phyloP scores from a whole-genome alignment of 139 green algal species.

The Picochlorum sp. region DNA sequence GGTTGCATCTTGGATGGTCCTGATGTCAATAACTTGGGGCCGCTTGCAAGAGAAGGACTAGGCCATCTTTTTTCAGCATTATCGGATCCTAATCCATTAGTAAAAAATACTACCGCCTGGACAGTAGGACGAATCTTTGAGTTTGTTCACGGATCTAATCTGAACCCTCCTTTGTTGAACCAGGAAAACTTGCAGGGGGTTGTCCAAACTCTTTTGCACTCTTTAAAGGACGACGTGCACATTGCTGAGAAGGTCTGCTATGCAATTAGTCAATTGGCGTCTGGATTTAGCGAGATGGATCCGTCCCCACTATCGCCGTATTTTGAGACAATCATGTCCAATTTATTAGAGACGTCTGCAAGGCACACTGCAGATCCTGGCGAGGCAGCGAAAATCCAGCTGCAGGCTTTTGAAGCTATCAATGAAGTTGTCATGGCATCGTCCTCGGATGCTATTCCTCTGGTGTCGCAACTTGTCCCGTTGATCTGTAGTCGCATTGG shows the following conservation, averaged over 20 bases:
- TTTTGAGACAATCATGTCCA: conserved; percentile 75
- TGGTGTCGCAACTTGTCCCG: conserved; percentile 70
- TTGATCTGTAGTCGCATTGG: conserved; percentile 64
- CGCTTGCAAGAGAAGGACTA: conserved; percentile 61
- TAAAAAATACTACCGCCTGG: conserved; percentile 93
- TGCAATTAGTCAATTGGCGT: conserved; percentile 71
- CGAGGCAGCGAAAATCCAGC: conserved; percentile 42
- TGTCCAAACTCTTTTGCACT: conserved; percentile 46
- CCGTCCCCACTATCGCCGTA: conserved; percentile 65
- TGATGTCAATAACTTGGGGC: conserved; percentile 33
- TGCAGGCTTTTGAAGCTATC: conserved; percentile 86
- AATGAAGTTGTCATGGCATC: conserved; percentile 84
- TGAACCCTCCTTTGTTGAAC: conserved; percentile 29
- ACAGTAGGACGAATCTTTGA: conserved; percentile 90
- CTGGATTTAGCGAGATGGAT: conserved; percentile 38
- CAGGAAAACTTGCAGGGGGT: conserved; percentile 47
- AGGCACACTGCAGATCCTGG: conserved; percentile 11
- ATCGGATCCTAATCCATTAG: conserved; percentile 64
- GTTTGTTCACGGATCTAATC: conserved; percentile 65
- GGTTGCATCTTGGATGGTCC: conserved; percentile 92
- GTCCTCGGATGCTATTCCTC: conserved; percentile 54
- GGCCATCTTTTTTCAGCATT: conserved; percentile 57
- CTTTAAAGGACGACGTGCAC: conserved; percentile 64
- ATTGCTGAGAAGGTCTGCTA: conserved; percentile 84
- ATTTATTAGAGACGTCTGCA: conserved; percentile 51